Base-by-base conservation (phyloP, 2,329 filamentous ascomycete species). In the Helotiales sp. region DNA sequence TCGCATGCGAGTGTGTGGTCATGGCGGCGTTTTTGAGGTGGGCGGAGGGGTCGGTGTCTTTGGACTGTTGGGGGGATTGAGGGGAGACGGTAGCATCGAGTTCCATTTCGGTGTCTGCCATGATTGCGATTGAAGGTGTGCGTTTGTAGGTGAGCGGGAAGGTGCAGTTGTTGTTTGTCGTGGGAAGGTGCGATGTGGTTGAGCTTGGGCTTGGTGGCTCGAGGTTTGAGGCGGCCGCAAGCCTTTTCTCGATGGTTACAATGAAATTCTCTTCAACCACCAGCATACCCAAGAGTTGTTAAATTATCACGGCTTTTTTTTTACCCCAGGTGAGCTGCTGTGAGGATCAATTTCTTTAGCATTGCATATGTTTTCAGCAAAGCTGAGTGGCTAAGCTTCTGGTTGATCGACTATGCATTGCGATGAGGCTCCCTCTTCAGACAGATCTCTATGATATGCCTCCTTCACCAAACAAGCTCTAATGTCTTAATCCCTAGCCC, bases 1-100 rank as follows among this genome's bases (percentile, higher is more conserved):
- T 91, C 55, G 90, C 90, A 71, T 89, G 88, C 34, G 82, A 79
- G 67, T 84, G 82, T 6, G 90, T 93, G 69, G 85, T 85, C 80
- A 91, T 88, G 69, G 88, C 85, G 67, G 78, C 77, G 62, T 83
- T 79, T 68, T 84, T 83, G 66, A 77, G 72, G 67, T 84, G 82
- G 7, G 90, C 93, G 69, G 85, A 85, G 80, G 90, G 88, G 69
- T 88, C 85, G 67, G 78, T 77, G 62, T 83, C 79, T 68, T 84
- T 83, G 66, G 77, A 72, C 52, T 83, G 79, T 57, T 83, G 78
- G 68, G 83, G 82, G 66, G 76, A 72, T 59, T 78, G 75, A 54
- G 71, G 64, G 56, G 66, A 68, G 57, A 61, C 54, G 52, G 65
- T 66, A 62, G 57, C 64, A 64, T 76, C 75, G 40, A 78, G 66